Conservation (phyloP, 805 yeast species). For the Candida methanosorbosa region DNA sequence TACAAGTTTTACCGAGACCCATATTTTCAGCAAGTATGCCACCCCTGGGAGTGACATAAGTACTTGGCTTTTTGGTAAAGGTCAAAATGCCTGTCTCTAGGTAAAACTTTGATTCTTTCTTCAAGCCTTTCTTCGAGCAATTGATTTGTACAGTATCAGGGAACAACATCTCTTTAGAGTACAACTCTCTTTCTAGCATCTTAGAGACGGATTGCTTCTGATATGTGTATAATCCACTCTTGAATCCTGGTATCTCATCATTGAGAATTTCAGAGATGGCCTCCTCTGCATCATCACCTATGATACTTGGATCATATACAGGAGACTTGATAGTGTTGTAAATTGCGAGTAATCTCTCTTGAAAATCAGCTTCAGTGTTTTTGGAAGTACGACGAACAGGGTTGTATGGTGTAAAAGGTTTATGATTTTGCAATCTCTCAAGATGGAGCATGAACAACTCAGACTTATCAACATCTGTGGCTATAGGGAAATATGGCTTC, state of each 20-base stretch:
- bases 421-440: constrained; percentile 24
- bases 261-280: constrained; percentile 15
- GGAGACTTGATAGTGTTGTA: constrained; percentile 30
- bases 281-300: constrained; percentile 13
- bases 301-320: constrained; percentile 8
- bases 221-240: constrained; percentile 43
- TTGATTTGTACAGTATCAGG: constrained; percentile 12
- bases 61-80: constrained; percentile 29
- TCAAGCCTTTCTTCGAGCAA: not conserved
- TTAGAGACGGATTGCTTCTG: constrained; percentile 52
- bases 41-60: constrained; percentile 43
- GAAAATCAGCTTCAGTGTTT: constrained; percentile 6
- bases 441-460: constrained; percentile 20
- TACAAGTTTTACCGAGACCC: constrained; percentile 61
- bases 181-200: constrained; percentile 48
- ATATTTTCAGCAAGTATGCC: constrained; percentile 61
- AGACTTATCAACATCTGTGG: not conserved
- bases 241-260: constrained; percentile 36
- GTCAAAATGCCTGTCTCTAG: constrained; percentile 26
- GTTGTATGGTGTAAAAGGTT: constrained; percentile 6
- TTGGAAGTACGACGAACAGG: not conserved
- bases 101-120: constrained; percentile 11
- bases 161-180: constrained; percentile 13
- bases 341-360: constrained; percentile 20
- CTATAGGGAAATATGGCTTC: not conserved